Base-by-base conservation (phyloP, 495 filamentous ascomycete species). In the Astrocystis sublimbata region DNA sequence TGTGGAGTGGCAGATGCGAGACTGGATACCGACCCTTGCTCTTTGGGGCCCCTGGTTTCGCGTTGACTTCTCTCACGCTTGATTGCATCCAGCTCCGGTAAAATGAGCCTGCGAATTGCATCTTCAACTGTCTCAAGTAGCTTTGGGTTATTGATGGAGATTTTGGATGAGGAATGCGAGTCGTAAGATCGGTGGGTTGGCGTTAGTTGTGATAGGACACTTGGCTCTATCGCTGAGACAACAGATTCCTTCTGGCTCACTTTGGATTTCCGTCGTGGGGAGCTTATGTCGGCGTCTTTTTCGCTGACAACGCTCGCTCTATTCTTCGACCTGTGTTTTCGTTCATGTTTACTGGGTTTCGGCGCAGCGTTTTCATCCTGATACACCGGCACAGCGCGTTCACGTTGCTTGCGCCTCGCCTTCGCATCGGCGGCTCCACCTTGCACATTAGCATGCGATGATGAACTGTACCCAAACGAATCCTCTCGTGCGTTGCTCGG, bases 81-180 rank as follows among this genome's bases (percentile, higher is more conserved):
- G 46, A 98, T 80, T 31, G 91, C 91, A 55, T 91, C 92, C 47
- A 98, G 80, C 71, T 98, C 93, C 0, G 94, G 96, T 1, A 98
- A 76, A 51, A 98, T 96, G 50, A 98, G 78, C 45, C 93, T 85
- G 51, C 90, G 88, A 65, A 98, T 98, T 21, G 94, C 92, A 78
- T 97, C 93, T 74, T 98, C 93, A 7, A 98, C 93, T 0, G 92
- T 93, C 71, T 96, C 91, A 5, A 98, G 83, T n/a, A 98, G 76
- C 64, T 91, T 96, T 0, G 93, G 93, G 70, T 98, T 97, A 75
- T 96, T 97, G 75, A 96, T 88, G 0, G 91, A 94, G 6, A 92
- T 74, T 57, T 87, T 91, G 24, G 92, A 94, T 15, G 87, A 86
- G 30, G 92, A 93, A 67, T 91, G 85, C 60, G 89, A 83, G 68